Conservation (phyloP, 1,139 yeast species). For the Candida mesenterica region DNA sequence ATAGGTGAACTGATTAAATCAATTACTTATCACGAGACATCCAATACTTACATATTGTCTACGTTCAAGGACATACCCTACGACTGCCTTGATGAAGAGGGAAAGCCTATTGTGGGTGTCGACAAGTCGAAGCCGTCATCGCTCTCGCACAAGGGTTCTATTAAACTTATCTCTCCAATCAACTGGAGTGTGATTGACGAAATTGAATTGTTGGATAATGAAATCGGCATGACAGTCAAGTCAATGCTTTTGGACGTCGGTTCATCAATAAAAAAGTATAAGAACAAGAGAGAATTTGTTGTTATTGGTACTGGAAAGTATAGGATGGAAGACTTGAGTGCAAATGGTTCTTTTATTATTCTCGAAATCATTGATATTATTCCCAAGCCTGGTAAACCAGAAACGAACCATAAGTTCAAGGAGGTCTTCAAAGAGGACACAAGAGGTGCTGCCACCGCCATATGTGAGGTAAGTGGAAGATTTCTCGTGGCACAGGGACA, state of each 20-base stretch:
- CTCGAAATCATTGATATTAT: constrained; percentile 79
- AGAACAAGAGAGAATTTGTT: constrained; percentile 63
- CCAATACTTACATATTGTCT: constrained; percentile 65
- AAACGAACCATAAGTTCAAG: constrained; percentile 75
- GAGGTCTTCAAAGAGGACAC: constrained; percentile 73
- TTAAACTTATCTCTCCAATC: constrained; percentile 68
- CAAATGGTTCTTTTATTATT: constrained; percentile 76
- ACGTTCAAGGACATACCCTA: constrained; percentile 61
- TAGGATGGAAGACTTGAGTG: constrained; percentile 79
- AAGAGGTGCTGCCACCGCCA: constrained; percentile 80
- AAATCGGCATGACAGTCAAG: constrained; percentile 59
- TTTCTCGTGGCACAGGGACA: constrained; percentile 88
- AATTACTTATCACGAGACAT: constrained; percentile 68
- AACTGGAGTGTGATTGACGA: constrained; percentile 79
- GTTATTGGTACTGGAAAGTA: constrained; percentile 77
- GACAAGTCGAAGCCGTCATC: constrained; percentile 52
- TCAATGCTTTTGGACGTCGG: constrained; percentile 58
- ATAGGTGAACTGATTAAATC: constrained; percentile 68
- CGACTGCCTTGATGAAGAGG: constrained; percentile 75
- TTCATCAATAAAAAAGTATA: constrained; percentile 47
- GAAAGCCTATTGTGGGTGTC: constrained; percentile 58
- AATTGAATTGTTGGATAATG: constrained; percentile 63
- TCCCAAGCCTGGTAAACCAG: constrained; percentile 89
- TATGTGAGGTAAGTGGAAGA: constrained; percentile 82
- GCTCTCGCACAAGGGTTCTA: constrained; percentile 52